Evolutionary conservation across 805 yeast genomes (phyloP), one percentile per base, ranked within the genome.

Genomic region (Priceomyces melissophilus): DNA sequence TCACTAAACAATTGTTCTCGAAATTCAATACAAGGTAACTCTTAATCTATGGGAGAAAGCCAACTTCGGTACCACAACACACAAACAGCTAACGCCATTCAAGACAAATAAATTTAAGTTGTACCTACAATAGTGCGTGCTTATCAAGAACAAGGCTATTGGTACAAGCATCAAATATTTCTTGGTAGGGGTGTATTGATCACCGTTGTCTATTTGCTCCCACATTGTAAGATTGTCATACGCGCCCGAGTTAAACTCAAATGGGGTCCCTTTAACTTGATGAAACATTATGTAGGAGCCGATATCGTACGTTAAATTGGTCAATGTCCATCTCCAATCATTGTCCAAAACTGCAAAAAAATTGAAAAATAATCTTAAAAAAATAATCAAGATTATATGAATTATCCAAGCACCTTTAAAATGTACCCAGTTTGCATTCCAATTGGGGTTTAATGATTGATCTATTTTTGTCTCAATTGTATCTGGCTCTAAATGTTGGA

Each of bases 201-300:
- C 97, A 44, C 98, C 99, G 55, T 90, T 82, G 61, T 87, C 95
- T 44, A 84, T 83, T 65, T 91, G 99, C 65, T 91, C 99, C 99
- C 99, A 91, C 97, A 91, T 88, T 15, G 96, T 93, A 50, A 91
- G 73, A 56, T 87, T 83, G 60, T 91, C 99, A 64, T 85, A 93
- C 0, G 97, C 98, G 32, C 99, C 99, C 31, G 86, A 83, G 58
- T 90, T 93, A 69, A 91, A 90, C 54, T 93, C 99, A 59, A 91
- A 93, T 0, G 99, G 99, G 2, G 96, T 89, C 30, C 99, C 99
- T 56, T 91, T 93, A 34, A 93, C 87, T 60, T 69, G 84, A 63
- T 91, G 99, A 61, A 91, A 93, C 98, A 91, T 93, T 46, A 91
- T 79, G 61, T 89, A 93, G 1, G 95, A 82, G 3, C 97, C 98